These are phyloP conservation scores for Diaporthe ilicicola DNA, from an alignment of 2,329 filamentous ascomycete genomes.

Conservation along the genomic window DNA sequence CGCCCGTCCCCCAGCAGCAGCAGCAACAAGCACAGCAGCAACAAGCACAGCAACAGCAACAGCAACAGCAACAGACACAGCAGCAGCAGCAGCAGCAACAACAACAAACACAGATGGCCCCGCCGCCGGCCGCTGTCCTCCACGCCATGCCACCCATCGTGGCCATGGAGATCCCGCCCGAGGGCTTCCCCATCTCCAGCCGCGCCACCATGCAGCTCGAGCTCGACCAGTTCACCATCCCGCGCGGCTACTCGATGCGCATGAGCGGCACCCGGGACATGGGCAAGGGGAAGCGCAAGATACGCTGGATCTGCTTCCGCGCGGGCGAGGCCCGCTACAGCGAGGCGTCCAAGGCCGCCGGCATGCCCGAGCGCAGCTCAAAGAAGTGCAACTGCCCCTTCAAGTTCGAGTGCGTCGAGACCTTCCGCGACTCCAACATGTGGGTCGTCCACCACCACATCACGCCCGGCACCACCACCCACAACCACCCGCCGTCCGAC, in stretches of 20 bases:
- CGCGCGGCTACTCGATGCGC: slow-evolving; percentile 49
- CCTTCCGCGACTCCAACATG: slow-evolving; percentile 44
- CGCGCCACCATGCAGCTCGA: slow-evolving; percentile 47
- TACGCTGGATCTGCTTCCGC: slow-evolving; percentile 49
- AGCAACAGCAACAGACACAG: slow-evolving; percentile 27
- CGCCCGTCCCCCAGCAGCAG: slow-evolving; percentile 24
- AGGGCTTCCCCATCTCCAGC: slow-evolving; percentile 44
- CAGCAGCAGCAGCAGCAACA: slow-evolving; percentile 24
- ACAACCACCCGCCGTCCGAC: slow-evolving; percentile 48
- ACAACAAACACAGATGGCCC: slow-evolving; percentile 22
- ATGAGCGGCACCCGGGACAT: slow-evolving; percentile 48
- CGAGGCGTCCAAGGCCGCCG: slow-evolving; percentile 39
- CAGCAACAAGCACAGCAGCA: slow-evolving; percentile 21
- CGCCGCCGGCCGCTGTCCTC: slow-evolving; percentile 19
- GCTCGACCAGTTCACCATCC: slow-evolving; percentile 47
- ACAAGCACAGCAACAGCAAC: slow-evolving; percentile 2
- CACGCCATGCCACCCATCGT: slow-evolving; percentile 26
- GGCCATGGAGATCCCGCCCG: slow-evolving; percentile 43
- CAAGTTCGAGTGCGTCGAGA: slow-evolving; percentile 48
- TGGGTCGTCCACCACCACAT: slow-evolving; percentile 47
- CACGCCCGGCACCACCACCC: slow-evolving; percentile 41
- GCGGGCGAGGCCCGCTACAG: slow-evolving; percentile 47
- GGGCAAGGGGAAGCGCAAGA: slow-evolving; percentile 45
- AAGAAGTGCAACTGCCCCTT: slow-evolving; percentile 50
- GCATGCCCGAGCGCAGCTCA: slow-evolving; percentile 45